Base-by-base conservation (phyloP, 2,329 filamentous ascomycete genomes). In the Hymenoscyphus fructigenus region DNA sequence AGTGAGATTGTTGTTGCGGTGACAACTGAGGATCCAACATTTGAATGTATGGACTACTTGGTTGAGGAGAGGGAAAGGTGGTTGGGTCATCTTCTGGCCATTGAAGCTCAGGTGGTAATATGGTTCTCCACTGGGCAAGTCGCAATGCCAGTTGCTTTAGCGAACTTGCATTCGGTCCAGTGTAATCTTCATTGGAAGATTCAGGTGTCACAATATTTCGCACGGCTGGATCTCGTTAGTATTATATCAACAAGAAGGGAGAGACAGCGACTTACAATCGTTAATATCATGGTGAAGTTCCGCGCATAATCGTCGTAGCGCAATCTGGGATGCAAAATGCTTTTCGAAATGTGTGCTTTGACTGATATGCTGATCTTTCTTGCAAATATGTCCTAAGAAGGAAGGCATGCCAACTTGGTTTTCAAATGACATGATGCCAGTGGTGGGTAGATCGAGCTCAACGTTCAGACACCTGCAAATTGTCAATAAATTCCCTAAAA, bases 271-370 rank as follows among this genome's bases (percentile, higher is more conserved):
- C 83, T 76, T 75, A 86, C 85, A 78, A 67, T 82, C 81, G 65
- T 78, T 82, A 32, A 88, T 79, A 2, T 78, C 78, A 55, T 77
- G 77, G 71, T 88, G 82, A 20, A 87, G 82, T 26, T 82, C 79
- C 0, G 81, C 78, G 44, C 83, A 82, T 2, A 88, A 75, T 28
- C 82, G 78, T 23, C 83, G 79, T 20, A 88, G 77, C 12, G 84
- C 82, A 57, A 88, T 83, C 70, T 88, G 85, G 0, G 85, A 86
- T 2, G 84, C 80, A 72, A 86, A 88, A 69, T 88, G 81, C 65
- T 85, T 82, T 66, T 85, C 81, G 64, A 84, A 85, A 65, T 85
- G 81, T 1, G 83, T 82, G 10, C 78, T 74, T 66, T 85, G 81
- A 66, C 84, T 82, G 23, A 76, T 78, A 14, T 79, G 70, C 64